Evolutionary conservation across 257 asterid species (phyloP).

Genomic region (Nicotiana paniculata): DNA sequence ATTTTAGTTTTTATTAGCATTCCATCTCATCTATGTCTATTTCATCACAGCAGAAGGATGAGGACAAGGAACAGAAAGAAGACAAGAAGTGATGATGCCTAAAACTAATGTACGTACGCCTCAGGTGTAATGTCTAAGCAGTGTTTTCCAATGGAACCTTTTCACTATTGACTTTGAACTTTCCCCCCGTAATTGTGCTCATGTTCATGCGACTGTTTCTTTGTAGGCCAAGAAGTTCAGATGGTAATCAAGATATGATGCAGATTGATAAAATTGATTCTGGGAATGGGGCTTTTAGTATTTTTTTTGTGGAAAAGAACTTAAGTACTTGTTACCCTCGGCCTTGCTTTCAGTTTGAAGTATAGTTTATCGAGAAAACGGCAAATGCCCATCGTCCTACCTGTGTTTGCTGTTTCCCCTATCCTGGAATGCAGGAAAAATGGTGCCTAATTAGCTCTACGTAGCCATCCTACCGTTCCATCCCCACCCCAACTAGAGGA

Average conservation of each 20-base stretch:
- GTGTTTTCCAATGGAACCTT: neutral
- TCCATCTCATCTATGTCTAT: neutral
- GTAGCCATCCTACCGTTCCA: too few species aligned
- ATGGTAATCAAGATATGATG: neutral
- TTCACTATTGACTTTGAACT: neutral
- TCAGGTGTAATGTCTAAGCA: neutral
- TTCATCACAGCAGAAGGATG: neutral
- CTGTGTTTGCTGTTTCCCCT: neutral
- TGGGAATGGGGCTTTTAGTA: neutral
- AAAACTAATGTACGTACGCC: neutral
- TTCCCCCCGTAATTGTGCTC: neutral
- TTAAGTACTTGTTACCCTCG: neutral
- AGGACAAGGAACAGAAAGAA: neutral
- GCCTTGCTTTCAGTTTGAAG: neutral
- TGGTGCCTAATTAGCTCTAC: too few species aligned
- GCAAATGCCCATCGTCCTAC: neutral
- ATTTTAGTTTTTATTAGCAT: neutral
- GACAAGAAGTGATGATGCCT: slow-evolving; percentile 12
- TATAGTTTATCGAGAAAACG: neutral
- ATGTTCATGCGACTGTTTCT: neutral
- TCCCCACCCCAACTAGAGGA: too few species aligned
- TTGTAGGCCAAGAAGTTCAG: neutral
- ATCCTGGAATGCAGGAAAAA: neutral
- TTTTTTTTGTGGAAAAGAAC: neutral
- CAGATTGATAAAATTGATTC: neutral